Evolutionary conservation across 2,329 filamentous ascomycete genomes (phyloP).

Genomic region (Penicillium sp.): DNA sequence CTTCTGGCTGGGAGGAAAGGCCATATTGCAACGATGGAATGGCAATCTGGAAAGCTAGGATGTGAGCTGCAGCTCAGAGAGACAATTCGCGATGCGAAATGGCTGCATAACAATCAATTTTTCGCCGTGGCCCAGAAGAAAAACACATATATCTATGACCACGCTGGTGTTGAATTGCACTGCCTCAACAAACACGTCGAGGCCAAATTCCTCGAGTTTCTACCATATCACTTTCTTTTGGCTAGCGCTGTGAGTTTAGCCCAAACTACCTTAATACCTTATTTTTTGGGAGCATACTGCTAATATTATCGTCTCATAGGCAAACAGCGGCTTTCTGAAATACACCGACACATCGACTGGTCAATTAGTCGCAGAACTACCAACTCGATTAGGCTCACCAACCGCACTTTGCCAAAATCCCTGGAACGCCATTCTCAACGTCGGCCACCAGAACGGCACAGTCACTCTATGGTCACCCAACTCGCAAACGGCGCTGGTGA

Average conservation of each 20-base stretch:
- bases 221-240: constrained; percentile 93
- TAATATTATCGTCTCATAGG: constrained; percentile 47
- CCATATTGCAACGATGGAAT: constrained; percentile 95
- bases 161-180: constrained; percentile 85
- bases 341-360: constrained; percentile 96
- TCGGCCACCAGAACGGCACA: constrained; percentile 91
- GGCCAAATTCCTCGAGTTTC: constrained; percentile 88
- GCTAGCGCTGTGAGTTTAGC: constrained; percentile 67
- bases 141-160: constrained; percentile 94
- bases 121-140: constrained; percentile 97
- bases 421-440: constrained; percentile 85
- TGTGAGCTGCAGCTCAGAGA: constrained; percentile 90
- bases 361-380: constrained; percentile 77
- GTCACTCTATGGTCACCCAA: constrained; percentile 97
- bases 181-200: constrained; percentile 87
- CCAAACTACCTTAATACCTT: not conserved
- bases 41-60: constrained; percentile 83
- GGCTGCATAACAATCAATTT: constrained; percentile 88
- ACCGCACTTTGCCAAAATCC: constrained; percentile 84
- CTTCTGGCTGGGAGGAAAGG: constrained; percentile 86
- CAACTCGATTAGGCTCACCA: constrained; percentile 78
- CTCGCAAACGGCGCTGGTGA: constrained; percentile 78
- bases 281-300: not conserved
- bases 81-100: constrained; percentile 82
- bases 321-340: constrained; percentile 74